Evolutionary conservation across 768 basidiomycete genomes (phyloP), one percentile per base, ranked within the genome.

Genomic region (Naganishia kalamii): DNA sequence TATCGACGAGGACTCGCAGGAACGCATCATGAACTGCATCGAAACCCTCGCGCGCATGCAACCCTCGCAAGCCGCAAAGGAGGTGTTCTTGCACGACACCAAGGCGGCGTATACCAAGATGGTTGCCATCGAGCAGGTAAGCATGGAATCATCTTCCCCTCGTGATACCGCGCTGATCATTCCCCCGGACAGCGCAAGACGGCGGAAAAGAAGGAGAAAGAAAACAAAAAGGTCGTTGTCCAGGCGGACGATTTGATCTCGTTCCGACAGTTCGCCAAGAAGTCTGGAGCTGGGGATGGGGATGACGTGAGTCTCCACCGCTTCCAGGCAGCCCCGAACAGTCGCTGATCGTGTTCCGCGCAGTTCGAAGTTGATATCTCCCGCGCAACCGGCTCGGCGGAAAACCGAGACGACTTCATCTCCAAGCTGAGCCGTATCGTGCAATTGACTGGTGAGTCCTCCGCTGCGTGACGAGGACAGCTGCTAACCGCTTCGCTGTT

Each of bases 1-100:
- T n/a, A 99, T 99, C 69, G 96, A 99, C 80, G 96, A 99, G 76
- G 96, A 99, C 77, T 93, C 92, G 5, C 88, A 86, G 70, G 96
- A 99, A 78, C 87, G 96, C 27, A 91, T 99, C 79, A 85, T 96
- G 83, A 90, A 88, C 77, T 99, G 96, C 79, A 88, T 99, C 60
- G 88, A 91, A 74, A 91, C 92, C 0, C 81, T 99, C 72, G 90
- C 92, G 70, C 87, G 92, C 68, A 80, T 94, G 35, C 82, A 85
- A 65, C 70, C 68, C 7, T 80, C 81, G 6, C 80, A 82, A 52
- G 90, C 90, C 80, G 79, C 93, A 69, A 83, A 84, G 32, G 74
- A 79, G 46, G 77, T 81, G 44, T 82, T 83, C 79, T 69, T 83
- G 46, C 69, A 78, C 69, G 92, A 97, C 72, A 96, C 92, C 6